Percentiles rank a stretch among this genome's conserved stretches.
Conservation (phyloP, 805 yeast species). For the Sungouiozyma intestinalis region DNA sequence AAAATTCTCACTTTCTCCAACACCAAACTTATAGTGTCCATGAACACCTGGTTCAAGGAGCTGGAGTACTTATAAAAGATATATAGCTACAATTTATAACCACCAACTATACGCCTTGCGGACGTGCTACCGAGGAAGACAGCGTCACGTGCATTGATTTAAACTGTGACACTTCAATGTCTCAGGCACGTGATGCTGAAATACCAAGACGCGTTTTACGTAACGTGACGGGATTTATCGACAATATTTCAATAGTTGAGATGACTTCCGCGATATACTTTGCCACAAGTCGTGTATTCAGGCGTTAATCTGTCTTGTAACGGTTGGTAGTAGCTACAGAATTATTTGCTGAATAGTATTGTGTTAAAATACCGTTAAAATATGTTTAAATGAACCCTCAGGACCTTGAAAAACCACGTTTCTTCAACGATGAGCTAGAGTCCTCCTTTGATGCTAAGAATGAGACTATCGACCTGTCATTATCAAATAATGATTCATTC, state of each 20-base stretch:
- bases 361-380: background rate
- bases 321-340: background rate
- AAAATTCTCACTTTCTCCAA: background rate
- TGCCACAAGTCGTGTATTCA: too few species aligned
- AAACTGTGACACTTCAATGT: too few species aligned
- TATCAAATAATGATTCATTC: slow-evolving; percentile 15
- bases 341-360: background rate
- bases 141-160: too few species aligned
- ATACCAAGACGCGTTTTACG: too few species aligned
- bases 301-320: too few species aligned
- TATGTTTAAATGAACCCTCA: background rate
- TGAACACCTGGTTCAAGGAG: background rate
- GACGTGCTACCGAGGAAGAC: too few species aligned
- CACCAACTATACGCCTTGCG: too few species aligned
- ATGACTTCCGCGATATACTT: too few species aligned
- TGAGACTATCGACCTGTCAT: slow-evolving; percentile 4
- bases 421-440: slow-evolving; percentile 24
- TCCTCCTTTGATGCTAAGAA: slow-evolving; percentile 11
- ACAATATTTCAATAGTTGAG: too few species aligned
- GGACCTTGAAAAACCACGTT: slow-evolving; percentile 13
- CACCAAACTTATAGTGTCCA: background rate
- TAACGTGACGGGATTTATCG: too few species aligned
- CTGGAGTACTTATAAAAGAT: background rate
- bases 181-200: too few species aligned
- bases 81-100: background rate